phyloP scores from a whole-genome alignment of 2,329 filamentous ascomycete species.

The Apiospora arundinis region DNA sequence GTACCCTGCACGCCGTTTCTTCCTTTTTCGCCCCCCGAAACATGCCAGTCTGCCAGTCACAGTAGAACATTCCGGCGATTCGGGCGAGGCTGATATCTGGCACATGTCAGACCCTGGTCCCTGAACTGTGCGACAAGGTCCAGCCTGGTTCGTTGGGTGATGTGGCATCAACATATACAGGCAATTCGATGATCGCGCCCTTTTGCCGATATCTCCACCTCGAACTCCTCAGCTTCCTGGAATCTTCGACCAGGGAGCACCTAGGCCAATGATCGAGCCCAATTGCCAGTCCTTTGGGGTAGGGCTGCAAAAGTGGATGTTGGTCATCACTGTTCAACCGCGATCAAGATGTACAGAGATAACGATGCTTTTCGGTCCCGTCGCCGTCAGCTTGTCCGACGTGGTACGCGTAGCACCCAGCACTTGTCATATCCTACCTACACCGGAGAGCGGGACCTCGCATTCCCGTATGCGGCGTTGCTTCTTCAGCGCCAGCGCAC shows the following conservation, averaged over 20 bases:
- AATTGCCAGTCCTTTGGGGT: conserved; percentile 15
- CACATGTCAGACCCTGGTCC: conserved; percentile 19
- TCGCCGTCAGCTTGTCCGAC: conserved; percentile 2
- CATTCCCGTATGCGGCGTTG: neutral
- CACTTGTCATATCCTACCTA: neutral
- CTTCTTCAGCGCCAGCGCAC: neutral
- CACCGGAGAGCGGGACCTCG: neutral
- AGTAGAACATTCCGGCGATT: neutral
- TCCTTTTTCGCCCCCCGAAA: neutral
- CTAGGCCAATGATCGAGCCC: conserved; percentile 9
- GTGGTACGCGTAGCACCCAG: neutral
- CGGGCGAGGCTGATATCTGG: conserved; percentile 24
- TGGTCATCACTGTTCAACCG: neutral
- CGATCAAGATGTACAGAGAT: neutral
- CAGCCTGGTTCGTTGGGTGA: conserved; percentile 27
- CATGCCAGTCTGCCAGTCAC: neutral
- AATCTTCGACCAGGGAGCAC: neutral
- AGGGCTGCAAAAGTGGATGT: conserved; percentile 6
- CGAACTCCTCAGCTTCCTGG: neutral
- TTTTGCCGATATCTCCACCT: neutral
- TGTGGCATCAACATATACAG: conserved; percentile 21
- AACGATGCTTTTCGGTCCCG: neutral
- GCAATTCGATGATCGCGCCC: neutral
- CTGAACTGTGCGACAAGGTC: conserved; percentile 19
- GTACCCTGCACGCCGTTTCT: neutral